Percentiles rank a stretch among this genome's conserved stretches.
These are phyloP conservation scores for Fagopyrum esculentum DNA, from an alignment of 148 eudicot species.

Conservation along the genomic window DNA sequence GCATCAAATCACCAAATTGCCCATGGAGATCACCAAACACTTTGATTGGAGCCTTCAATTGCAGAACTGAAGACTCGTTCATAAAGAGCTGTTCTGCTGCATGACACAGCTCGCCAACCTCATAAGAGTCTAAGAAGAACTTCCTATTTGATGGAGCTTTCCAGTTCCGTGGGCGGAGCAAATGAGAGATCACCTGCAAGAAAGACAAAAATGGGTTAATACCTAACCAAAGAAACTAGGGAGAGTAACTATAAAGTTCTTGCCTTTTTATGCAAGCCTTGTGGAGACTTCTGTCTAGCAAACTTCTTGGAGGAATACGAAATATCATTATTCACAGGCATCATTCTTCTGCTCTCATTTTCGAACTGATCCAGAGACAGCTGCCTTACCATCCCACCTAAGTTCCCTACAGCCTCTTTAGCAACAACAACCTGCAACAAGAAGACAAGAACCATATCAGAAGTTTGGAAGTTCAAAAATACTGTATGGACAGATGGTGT, in stretches of 20 bases:
- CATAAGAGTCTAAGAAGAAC: conserved; percentile 91
- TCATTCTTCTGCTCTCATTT: conserved; percentile 96
- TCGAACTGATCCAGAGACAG: conserved; percentile 94
- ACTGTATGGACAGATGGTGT: not conserved
- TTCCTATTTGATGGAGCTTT: conserved; percentile 79
- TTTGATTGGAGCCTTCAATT: conserved; percentile 91
- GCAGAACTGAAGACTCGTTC: conserved; percentile 93
- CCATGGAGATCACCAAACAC: conserved; percentile 99
- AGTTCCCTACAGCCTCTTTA: conserved; percentile 79
- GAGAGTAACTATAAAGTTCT: conserved; percentile 13
- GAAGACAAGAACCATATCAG: conserved; percentile 9
- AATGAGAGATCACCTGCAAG: conserved; percentile 74
- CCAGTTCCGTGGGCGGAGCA: conserved; percentile 94
- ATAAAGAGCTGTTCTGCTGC: conserved; percentile 95
- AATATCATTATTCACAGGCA: conserved; percentile 57
- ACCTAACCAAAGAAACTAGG: not conserved
- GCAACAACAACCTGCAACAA: conserved; percentile 85
- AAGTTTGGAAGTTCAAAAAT: not conserved
- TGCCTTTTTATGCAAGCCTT: conserved; percentile 97
- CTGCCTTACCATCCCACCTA: conserved; percentile 95
- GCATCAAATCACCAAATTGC: conserved; percentile 95
- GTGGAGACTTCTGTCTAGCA: conserved; percentile 73
- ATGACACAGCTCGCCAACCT: conserved; percentile 96
- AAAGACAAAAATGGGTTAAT: conserved; percentile 4
- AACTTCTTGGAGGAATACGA: conserved; percentile 52